A percentile compares a stretch with the other conserved stretches of the same genome.
phyloP scores from a whole-genome alignment of 108 stramenopile genomes.

The Nitzschia palea region DNA sequence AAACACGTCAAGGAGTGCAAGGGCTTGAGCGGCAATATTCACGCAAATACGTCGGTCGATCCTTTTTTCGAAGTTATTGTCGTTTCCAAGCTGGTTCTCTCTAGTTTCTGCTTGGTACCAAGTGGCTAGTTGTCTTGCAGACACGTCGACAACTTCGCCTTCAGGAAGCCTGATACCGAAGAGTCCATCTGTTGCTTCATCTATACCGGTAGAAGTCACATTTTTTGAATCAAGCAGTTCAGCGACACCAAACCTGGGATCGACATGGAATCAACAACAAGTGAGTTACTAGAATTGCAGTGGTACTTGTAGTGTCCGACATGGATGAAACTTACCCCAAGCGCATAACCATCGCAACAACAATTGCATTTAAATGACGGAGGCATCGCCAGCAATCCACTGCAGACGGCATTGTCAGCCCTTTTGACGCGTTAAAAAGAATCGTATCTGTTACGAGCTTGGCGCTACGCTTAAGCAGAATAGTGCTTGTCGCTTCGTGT shows the following conservation, averaged over 20 bases:
- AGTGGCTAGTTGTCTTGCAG: not conserved
- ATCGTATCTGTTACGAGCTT: constrained; percentile 77
- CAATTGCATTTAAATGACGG: constrained; percentile 62
- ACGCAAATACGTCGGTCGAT: constrained; percentile 45
- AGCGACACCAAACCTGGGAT: constrained; percentile 64
- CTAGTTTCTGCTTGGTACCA: constrained; percentile 27
- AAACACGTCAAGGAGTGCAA: constrained; percentile 82
- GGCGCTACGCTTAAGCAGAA: constrained; percentile 67
- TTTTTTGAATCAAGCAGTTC: constrained; percentile 63
- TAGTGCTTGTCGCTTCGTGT: constrained; percentile 36
- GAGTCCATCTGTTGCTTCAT: constrained; percentile 54
- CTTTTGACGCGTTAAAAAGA: constrained; percentile 57
- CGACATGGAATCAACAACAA: too few species aligned
- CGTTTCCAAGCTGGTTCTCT: constrained; percentile 16
- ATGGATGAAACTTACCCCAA: constrained; percentile 62
- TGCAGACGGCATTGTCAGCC: constrained; percentile 64
- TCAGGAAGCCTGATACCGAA: constrained; percentile 69
- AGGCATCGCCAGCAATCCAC: constrained; percentile 78
- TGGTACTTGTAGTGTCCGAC: too few species aligned
- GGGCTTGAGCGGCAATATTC: constrained; percentile 58
- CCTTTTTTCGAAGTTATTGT: constrained; percentile 3
- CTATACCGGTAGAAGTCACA: constrained; percentile 47
- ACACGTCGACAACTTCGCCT: constrained; percentile 43
- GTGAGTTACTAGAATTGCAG: too few species aligned
- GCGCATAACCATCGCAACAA: constrained; percentile 62